These are phyloP conservation scores for Pyrus pyrifolia DNA, from an alignment of 306 rosid genomes.

Conservation along the genomic window DNA sequence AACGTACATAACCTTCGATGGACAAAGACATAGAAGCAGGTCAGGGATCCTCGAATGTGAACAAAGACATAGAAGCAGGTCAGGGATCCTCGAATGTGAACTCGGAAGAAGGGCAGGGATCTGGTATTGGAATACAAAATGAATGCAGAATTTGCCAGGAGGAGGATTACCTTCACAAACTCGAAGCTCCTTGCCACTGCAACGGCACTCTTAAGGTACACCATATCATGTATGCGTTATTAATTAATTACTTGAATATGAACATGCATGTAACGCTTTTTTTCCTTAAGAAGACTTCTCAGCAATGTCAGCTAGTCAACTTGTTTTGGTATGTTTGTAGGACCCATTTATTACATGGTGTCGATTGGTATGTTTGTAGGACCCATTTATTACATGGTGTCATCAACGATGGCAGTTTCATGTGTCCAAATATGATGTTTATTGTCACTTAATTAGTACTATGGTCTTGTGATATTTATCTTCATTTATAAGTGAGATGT, in stretches of 20 bases:
- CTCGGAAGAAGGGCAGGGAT: background rate
- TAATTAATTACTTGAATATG: background rate
- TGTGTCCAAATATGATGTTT: too few species aligned
- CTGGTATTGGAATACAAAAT: background rate
- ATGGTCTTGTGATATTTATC: too few species aligned
- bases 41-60: background rate
- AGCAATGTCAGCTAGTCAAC: background rate
- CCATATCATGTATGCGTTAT: background rate
- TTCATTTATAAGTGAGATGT: too few species aligned
- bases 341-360: background rate
- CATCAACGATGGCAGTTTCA: too few species aligned
- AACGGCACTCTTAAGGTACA: slow-evolving; percentile 23
- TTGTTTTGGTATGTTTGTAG: background rate
- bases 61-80: background rate
- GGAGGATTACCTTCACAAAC: slow-evolving; percentile 9
- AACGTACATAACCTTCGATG: background rate
- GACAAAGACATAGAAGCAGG: background rate
- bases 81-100: background rate
- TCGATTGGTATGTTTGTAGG: background rate
- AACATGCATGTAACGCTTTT: background rate
- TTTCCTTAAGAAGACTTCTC: background rate
- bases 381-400: too few species aligned
- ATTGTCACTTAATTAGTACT: too few species aligned
- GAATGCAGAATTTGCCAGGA: slow-evolving; percentile 31
- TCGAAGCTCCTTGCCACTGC: slow-evolving; percentile 36